Base-by-base conservation (phyloP, 2,329 filamentous ascomycete species). In the Cercospora citrullina region DNA sequence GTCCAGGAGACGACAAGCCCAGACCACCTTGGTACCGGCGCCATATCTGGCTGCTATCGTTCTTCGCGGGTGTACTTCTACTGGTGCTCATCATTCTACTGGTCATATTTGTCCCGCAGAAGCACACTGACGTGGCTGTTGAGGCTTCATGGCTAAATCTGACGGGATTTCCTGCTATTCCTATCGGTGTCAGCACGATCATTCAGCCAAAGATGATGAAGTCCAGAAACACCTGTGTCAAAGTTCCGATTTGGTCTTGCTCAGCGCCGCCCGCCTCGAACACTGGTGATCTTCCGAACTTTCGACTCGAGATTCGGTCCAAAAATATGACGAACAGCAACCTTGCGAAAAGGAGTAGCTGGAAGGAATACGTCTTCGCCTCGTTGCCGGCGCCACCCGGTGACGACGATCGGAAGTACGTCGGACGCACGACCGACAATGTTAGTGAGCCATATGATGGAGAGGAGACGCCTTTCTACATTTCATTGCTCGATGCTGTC, bases 381-480 rank as follows among this genome's bases (percentile, higher is more conserved):
- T 82, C 90, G 0, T 79, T 82, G 1, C 90, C 90, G 0, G 74
- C 81, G 1, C 83, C 89, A 3, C 89, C 90, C 0, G 81, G 80
- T n/a, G 82, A 87, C 28, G 82, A 87, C 45, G 94, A 98, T 68
- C 90, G 92, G 79, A 86, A 82, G 69, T 97, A 97, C 75, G 79
- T 97, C 7, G 93, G 94, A 4, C 91, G 93, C 76, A 94, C 92
- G 0, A 96, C 93, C 0, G 94, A 98, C 75, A 85, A 86, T 0
- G 88, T 92, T 69, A 83, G 85, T 12, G 84, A 85, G 51, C 81
- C 89, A 4, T 97, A 94, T 78, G 89, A 89, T 0, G 94, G 94
- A 71, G 94, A 97, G 80, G 86, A 89, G 8, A 96, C 94, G 0
- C 94, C 94, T 0, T 96, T 97, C 79, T 96, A 90, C 78, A 91